Evolutionary conservation across 345 rosid species (phyloP).

Genomic region (Salix caprea): DNA sequence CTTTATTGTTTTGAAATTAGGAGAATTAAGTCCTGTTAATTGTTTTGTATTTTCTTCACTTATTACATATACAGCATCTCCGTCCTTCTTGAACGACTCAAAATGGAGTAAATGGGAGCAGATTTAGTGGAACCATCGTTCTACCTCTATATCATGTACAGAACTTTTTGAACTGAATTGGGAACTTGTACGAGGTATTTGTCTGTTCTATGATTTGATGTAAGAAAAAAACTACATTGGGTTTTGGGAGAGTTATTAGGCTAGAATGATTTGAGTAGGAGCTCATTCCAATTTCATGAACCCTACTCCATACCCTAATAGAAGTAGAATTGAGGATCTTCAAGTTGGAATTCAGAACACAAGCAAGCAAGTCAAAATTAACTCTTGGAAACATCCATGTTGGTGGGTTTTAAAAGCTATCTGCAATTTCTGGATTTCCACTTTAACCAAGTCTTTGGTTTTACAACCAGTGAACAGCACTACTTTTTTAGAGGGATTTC

Average conservation of each 20-base stretch:
- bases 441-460: not conserved
- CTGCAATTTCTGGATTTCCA: not conserved
- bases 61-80: no score
- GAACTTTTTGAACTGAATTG: not conserved
- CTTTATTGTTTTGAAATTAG: no score
- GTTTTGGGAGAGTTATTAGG: not conserved
- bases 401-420: not conserved
- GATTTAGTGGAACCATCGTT: no score
- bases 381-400: not conserved
- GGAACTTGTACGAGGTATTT: no score
- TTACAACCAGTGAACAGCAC: no score
- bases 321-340: not conserved
- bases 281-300: not conserved
- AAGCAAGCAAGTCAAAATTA: not conserved
- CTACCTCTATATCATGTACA: no score
- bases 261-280: not conserved
- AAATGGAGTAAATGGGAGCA: no score
- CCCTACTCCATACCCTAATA: not conserved
- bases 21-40: no score
- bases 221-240: no score
- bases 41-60: no score
- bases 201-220: not conserved
- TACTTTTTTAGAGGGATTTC: not conserved
- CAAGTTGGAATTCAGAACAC: not conserved
- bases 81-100: no score